Percentiles rank a stretch among this genome's conserved stretches.
Evolutionary conservation across 2,329 filamentous ascomycete species (phyloP).

Genomic region (Paecilomyces sp.): DNA sequence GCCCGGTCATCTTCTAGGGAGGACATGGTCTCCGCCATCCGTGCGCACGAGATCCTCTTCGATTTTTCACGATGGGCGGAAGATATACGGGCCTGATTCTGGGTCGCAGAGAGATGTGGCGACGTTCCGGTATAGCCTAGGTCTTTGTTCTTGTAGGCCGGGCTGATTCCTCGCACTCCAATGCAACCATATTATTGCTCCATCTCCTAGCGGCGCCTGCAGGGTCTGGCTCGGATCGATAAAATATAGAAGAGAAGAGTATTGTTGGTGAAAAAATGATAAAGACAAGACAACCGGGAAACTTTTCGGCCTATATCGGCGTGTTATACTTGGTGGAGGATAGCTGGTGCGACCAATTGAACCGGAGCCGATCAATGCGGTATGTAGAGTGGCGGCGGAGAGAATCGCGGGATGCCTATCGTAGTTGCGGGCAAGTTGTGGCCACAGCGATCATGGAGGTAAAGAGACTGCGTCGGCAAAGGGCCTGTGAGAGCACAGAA

Average conservation of each 20-base stretch:
- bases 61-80: neutral
- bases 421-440: neutral
- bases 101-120: neutral
- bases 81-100: neutral
- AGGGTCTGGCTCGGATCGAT: neutral
- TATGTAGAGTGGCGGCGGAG: slow-evolving; percentile 3
- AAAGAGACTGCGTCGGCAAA: neutral
- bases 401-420: neutral
- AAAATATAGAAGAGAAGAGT: neutral
- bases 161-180: neutral
- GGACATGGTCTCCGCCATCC: slow-evolving; percentile 29
- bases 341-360: neutral
- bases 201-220: neutral
- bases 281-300: neutral
- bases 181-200: neutral
- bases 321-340: neutral
- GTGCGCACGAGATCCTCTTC: slow-evolving; percentile 1
- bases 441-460: slow-evolving; percentile 4
- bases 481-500: slow-evolving; percentile 1
- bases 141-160: neutral
- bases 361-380: neutral
- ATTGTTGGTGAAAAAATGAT: neutral
- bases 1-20: slow-evolving; percentile 48
- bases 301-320: neutral
- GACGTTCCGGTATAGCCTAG: neutral